phyloP scores from a whole-genome alignment of 352 stramenopile genomes.

The Phytophthora hibernalis region DNA sequence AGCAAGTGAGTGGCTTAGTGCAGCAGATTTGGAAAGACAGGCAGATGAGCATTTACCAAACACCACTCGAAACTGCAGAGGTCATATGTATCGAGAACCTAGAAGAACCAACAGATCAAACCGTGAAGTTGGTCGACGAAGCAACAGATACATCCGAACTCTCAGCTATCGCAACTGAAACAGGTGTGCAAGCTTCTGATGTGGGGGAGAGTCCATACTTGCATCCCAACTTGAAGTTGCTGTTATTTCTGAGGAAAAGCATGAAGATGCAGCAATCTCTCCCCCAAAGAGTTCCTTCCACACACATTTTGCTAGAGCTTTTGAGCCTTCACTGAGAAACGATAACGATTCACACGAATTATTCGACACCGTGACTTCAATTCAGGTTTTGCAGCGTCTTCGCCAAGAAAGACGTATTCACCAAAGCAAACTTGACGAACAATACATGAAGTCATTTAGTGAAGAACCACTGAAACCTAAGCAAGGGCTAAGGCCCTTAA shows the following conservation, averaged over 20 bases:
- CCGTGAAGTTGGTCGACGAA: slow-evolving; percentile 24
- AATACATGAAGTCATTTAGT: not conserved
- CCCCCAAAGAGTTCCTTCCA: not conserved
- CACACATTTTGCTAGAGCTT: slow-evolving; percentile 23
- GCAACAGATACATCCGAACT: slow-evolving; percentile 44
- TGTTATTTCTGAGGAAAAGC: not conserved
- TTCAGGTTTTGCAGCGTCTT: slow-evolving; percentile 34
- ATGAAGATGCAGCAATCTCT: not conserved
- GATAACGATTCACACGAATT: slow-evolving; percentile 8
- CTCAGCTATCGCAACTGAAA: slow-evolving; percentile 24
- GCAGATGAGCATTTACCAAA: slow-evolving; percentile 2
- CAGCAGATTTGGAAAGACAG: slow-evolving; percentile 53
- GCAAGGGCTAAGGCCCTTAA: not conserved
- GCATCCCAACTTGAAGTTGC: not conserved
- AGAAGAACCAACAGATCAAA: slow-evolving; percentile 4
- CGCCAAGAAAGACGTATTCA: slow-evolving; percentile 32
- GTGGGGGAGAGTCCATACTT: not conserved
- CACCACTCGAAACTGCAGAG: not conserved
- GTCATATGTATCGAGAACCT: slow-evolving; percentile 2
- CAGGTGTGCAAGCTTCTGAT: slow-evolving; percentile 35
- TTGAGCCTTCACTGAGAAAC: slow-evolving; percentile 11
- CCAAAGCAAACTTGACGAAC: slow-evolving; percentile 2
- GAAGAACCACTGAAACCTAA: not conserved
- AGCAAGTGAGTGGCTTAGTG: slow-evolving; percentile 55
- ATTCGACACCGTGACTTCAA: slow-evolving; percentile 13